Base-by-base conservation (phyloP, 441 rosid species). In the Populus hybrid region DNA sequence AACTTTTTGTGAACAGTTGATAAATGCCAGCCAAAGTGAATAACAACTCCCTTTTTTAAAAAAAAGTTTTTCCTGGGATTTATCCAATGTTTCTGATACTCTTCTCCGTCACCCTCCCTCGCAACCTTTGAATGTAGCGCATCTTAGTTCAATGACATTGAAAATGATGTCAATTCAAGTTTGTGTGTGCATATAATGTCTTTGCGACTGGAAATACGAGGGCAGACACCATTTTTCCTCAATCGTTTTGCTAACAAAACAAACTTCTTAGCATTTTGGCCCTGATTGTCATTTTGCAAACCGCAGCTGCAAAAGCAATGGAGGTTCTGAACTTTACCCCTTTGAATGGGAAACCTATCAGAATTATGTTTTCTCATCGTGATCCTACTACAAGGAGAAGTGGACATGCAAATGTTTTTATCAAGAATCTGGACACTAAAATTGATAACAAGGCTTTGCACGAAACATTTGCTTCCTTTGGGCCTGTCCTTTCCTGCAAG, bases 281-380 rank as follows among this genome's bases (percentile, higher is more conserved):
- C 1, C 14, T 35, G 10, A 8, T 61, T 32, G 5, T 75, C 28
- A 65, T 35, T 68, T 67, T 76, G 20, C 50, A 64, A 74, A 78
- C 35, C 77, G 74, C 88, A 93, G 98, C 98, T 77, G 85, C 85
- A 36, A 79, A 80, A 70, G 97, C 95, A 1, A 84, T 84, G 88
- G 92, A 90, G 69, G 18, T 28, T 42, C 80, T 93, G 61, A 93
- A 93, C 82, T 93, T 87, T 76, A 82, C 91, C 9, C 90, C 87
- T 21, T 34, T 93, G 36, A 87, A 83, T 74, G 94, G 91, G 69
- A 88, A 86, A 46, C 93, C 97, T 2, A 90, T 93, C 10, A 81
- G 95, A 86, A 90, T 92, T 67, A 92, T 93, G 98, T 89, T 83
- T 74, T 93, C 94, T 50, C 89, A 89, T 74, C 87, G 94, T 35